These are phyloP conservation scores for Penicillium fuscoglaucum DNA, from an alignment of 2,329 filamentous ascomycete species.

Conservation along the genomic window DNA sequence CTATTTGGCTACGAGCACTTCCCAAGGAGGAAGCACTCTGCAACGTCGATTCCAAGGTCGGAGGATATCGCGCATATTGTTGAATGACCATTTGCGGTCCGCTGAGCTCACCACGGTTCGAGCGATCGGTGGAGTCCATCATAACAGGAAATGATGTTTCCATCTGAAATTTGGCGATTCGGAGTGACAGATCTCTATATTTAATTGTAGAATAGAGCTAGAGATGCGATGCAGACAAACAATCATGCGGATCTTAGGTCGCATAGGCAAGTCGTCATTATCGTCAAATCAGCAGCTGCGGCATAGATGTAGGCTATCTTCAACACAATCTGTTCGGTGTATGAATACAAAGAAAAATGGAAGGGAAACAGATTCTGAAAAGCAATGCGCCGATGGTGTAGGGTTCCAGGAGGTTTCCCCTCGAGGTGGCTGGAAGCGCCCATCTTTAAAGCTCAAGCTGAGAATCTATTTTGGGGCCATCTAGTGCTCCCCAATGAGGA, in stretches of 20 bases:
- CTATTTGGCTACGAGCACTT: constrained; percentile 36
- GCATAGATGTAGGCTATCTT: constrained; percentile 3
- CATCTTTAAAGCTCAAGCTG: constrained; percentile 28
- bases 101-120: constrained; percentile 29
- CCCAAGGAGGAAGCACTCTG: constrained; percentile 41
- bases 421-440: constrained; percentile 28
- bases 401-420: constrained; percentile 22
- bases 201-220: constrained; percentile 4
- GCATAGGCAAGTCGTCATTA: constrained; percentile 9
- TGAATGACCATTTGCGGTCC: constrained; percentile 36
- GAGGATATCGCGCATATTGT: constrained; percentile 42
- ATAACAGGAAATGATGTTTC: constrained; percentile 35
- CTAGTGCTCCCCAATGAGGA: constrained; percentile 24
- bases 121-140: constrained; percentile 27
- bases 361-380: neutral
- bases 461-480: constrained; percentile 37
- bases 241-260: constrained; percentile 13
- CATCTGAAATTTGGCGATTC: constrained; percentile 24
- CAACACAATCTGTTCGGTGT: neutral
- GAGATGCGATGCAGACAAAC: constrained; percentile 7
- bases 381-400: constrained; percentile 1
- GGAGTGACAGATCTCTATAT: neutral
- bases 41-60: constrained; percentile 36
- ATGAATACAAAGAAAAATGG: neutral
- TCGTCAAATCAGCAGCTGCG: constrained; percentile 5